phyloP scores from a whole-genome alignment of 1,139 yeast species.

The Scheffersomyces cryptocercus region DNA sequence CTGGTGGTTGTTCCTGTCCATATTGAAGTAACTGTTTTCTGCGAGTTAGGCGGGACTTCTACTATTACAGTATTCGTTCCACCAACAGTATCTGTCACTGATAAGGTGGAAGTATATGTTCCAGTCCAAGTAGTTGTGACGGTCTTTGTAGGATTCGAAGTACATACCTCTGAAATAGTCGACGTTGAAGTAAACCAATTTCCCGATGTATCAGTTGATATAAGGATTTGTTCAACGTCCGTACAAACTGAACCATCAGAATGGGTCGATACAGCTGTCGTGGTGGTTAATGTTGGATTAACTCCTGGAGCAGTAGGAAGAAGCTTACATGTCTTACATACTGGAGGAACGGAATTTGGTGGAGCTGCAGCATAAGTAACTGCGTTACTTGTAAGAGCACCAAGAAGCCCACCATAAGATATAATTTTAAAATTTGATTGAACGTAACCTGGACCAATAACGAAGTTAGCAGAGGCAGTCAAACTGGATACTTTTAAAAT shows the following conservation, averaged over 20 bases:
- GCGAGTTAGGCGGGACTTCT: slow-evolving; percentile 1
- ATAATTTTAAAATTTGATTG: slow-evolving; percentile 6
- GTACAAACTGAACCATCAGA: neutral
- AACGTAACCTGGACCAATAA: slow-evolving; percentile 23
- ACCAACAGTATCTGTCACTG: slow-evolving; percentile 7
- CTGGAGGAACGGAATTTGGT: slow-evolving; percentile 17
- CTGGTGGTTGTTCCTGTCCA: slow-evolving; percentile 2
- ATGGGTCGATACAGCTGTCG: neutral
- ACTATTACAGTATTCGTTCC: slow-evolving; percentile 9
- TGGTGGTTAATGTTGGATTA: slow-evolving; percentile 4
- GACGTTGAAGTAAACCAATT: no score
- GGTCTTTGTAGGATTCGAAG: neutral
- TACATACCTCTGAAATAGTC: neutral
- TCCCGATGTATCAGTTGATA: no score
- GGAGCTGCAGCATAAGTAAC: slow-evolving; percentile 15
- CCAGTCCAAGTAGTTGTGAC: slow-evolving; percentile 7
- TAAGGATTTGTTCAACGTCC: neutral
- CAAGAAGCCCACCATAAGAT: no score
- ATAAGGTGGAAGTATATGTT: neutral
- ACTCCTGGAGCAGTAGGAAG: neutral
- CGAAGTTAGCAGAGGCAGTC: slow-evolving; percentile 13
- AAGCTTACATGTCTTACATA: slow-evolving; percentile 14
- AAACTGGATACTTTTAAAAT: slow-evolving; percentile 1
- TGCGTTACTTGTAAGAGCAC: neutral
- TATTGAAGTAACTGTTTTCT: slow-evolving; percentile 9